A percentile compares a stretch with the other conserved stretches of the same genome.
Evolutionary conservation across 108 stramenopile genomes (phyloP).

Genomic region (Fistulifera solaris): DNA sequence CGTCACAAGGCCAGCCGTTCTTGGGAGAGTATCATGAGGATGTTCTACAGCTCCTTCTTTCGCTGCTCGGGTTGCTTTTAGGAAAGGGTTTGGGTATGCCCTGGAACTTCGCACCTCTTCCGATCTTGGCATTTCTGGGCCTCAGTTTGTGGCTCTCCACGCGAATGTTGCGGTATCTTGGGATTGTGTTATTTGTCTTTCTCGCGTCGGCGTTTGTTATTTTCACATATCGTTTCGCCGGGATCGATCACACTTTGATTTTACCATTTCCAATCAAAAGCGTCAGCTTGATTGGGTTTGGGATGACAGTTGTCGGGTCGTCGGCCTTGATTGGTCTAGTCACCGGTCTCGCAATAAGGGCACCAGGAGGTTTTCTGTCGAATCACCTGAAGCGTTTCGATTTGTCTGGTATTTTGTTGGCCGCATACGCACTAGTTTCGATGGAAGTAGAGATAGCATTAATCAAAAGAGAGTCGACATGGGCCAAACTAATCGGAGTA

Average conservation of each 20-base stretch:
- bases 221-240: constrained; percentile 64
- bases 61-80: constrained; percentile 30
- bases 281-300: constrained; percentile 43
- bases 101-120: constrained; percentile 66
- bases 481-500: constrained; percentile 17
- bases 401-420: constrained; percentile 37
- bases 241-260: constrained; percentile 31
- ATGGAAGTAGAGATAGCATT: constrained; percentile 44
- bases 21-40: constrained; percentile 82
- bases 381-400: constrained; percentile 43
- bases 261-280: constrained; percentile 34
- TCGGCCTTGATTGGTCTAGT: constrained; percentile 40
- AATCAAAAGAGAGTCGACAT: constrained; percentile 40
- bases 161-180: constrained; percentile 59
- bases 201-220: constrained; percentile 46
- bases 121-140: constrained; percentile 56
- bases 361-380: constrained; percentile 44
- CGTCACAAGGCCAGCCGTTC: constrained; percentile 40
- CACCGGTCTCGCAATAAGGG: constrained; percentile 48
- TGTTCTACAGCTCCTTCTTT: constrained; percentile 54
- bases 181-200: constrained; percentile 58
- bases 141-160: constrained; percentile 58
- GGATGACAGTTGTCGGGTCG: constrained; percentile 26
- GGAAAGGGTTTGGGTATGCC: constrained; percentile 64
- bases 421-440: constrained; percentile 33